Conservation (phyloP, 306 rosid genomes). For the Cucurbita ficifolia region DNA sequence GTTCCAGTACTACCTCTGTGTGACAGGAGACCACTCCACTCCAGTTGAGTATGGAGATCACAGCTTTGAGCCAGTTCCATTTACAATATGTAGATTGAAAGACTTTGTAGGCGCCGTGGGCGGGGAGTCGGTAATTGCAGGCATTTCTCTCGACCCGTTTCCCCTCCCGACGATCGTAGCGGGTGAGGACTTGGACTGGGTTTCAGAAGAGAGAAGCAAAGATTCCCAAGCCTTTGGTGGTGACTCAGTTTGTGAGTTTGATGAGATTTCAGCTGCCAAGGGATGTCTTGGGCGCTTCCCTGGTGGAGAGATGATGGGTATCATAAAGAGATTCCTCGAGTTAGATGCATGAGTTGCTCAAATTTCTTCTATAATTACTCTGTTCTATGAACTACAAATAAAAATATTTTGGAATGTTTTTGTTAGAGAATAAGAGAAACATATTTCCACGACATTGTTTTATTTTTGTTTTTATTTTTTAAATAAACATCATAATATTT, state of each 20-base stretch:
- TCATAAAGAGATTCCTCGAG: conserved; percentile 47
- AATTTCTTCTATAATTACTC: not conserved
- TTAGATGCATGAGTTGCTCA: conserved; percentile 20
- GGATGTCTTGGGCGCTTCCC: conserved; percentile 93
- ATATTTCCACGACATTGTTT: too few relatives aligned
- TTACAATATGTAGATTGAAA: conserved; percentile 53
- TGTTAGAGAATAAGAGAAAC: too few relatives aligned
- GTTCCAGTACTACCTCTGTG: conserved; percentile 53
- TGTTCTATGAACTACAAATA: not conserved
- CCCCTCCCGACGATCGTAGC: conserved; percentile 54
- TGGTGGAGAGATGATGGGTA: conserved; percentile 93
- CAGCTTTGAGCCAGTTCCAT: conserved; percentile 91
- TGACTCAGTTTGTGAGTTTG: conserved; percentile 57
- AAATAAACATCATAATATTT: too few relatives aligned
- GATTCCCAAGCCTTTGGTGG: conserved; percentile 31
- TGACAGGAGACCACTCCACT: conserved; percentile 89
- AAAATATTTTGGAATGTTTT: too few relatives aligned
- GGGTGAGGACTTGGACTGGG: conserved; percentile 28
- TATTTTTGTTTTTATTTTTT: too few relatives aligned
- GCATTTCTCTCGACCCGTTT: conserved; percentile 50
- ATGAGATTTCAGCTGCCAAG: conserved; percentile 63
- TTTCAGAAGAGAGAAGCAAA: conserved; percentile 21
- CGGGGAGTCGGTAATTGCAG: conserved; percentile 31
- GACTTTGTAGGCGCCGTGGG: conserved; percentile 58
- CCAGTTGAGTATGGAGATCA: conserved; percentile 99